These are phyloP conservation scores for Trametes punicea DNA, from an alignment of 768 basidiomycete species.

Conservation along the genomic window DNA sequence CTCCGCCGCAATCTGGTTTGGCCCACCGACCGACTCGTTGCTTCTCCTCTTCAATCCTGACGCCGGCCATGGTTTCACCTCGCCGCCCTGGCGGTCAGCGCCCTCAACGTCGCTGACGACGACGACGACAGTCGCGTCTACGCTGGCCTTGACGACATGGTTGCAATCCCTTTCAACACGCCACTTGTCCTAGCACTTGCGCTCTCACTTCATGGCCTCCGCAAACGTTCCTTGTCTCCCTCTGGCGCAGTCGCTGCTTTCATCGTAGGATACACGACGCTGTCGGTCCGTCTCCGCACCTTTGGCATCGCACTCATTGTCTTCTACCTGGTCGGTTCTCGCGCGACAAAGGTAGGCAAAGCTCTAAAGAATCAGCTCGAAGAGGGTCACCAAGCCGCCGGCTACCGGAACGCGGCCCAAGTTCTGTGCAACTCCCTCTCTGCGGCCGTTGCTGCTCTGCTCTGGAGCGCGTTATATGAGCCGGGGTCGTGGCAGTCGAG, in stretches of 20 bases:
- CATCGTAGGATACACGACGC: slow-evolving; percentile 66
- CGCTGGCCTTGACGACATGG: not conserved
- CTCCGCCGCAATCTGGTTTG: not conserved
- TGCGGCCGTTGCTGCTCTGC: slow-evolving; percentile 52
- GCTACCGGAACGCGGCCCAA: slow-evolving; percentile 76
- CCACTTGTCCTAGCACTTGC: slow-evolving; percentile 40
- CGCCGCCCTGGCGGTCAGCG: not conserved
- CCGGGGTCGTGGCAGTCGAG: slow-evolving; percentile 33
- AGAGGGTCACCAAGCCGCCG: slow-evolving; percentile 71
- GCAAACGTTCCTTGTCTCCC: slow-evolving; percentile 70
- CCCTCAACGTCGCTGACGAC: not conserved
- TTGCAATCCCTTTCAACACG: slow-evolving; percentile 31
- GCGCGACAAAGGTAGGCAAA: slow-evolving; percentile 86
- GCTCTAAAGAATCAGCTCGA: slow-evolving; percentile 71
- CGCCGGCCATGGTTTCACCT: too few relatives aligned
- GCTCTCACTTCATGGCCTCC: slow-evolving; percentile 66
- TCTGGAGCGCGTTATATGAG: slow-evolving; percentile 64
- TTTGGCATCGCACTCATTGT: slow-evolving; percentile 67
- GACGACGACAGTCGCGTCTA: not conserved
- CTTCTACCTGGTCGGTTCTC: slow-evolving; percentile 78
- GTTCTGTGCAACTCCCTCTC: slow-evolving; percentile 79
- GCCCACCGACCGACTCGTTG: too few relatives aligned
- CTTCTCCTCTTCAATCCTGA: too few relatives aligned
- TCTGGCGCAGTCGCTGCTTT: slow-evolving; percentile 78
- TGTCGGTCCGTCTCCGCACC: slow-evolving; percentile 62